Evolutionary conservation across 495 filamentous ascomycete species (phyloP).

Genomic region (Talaromyces ruber): DNA sequence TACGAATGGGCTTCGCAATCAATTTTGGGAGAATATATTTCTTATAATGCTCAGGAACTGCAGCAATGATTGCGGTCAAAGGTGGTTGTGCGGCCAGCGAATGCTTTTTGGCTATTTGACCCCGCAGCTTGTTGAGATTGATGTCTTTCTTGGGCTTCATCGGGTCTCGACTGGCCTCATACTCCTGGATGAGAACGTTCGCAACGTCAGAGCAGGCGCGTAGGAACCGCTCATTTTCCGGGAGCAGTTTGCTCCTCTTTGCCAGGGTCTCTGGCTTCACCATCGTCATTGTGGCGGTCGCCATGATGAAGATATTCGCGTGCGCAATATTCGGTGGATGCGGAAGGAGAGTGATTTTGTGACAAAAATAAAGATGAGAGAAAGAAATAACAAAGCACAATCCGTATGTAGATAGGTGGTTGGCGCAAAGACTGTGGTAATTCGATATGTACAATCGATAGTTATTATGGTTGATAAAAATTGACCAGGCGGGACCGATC

Average conservation of each 20-base stretch:
- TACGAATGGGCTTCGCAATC: slow-evolving; percentile 93
- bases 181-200: slow-evolving; percentile 83
- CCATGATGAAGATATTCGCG: slow-evolving; percentile 35
- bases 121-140: slow-evolving; percentile 84
- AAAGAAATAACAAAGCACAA: background rate
- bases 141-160: slow-evolving; percentile 70
- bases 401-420: background rate
- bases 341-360: background rate
- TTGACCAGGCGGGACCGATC: slow-evolving; percentile 1
- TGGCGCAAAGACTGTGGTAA: background rate
- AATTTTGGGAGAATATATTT: slow-evolving; percentile 96
- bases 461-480: background rate
- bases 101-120: slow-evolving; percentile 88
- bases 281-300: slow-evolving; percentile 54
- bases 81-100: slow-evolving; percentile 76
- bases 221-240: slow-evolving; percentile 90
- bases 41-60: slow-evolving; percentile 97
- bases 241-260: slow-evolving; percentile 57
- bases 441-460: background rate
- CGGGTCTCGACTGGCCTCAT: slow-evolving; percentile 67
- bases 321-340: background rate
- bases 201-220: slow-evolving; percentile 93
- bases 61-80: slow-evolving; percentile 92
- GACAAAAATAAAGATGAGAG: background rate
- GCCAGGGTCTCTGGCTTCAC: slow-evolving; percentile 40